Base-by-base conservation (phyloP, 805 yeast genomes). In the Lipomyces oligophaga region DNA sequence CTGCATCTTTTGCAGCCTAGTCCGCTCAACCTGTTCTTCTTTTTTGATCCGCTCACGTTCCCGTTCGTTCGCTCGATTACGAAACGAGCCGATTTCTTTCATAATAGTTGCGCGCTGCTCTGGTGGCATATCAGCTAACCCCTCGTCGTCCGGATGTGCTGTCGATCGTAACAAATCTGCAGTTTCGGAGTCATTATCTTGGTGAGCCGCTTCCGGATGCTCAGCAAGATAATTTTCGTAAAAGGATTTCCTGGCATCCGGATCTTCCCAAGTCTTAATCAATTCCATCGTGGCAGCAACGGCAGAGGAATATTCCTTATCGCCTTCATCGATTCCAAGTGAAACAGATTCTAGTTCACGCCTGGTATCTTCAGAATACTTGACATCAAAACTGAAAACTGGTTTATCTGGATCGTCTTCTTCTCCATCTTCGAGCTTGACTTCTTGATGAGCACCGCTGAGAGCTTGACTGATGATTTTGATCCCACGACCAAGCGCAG, bases 41-140 rank as follows among this genome's bases (percentile, higher is more conserved):
- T 43, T 41, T 34, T 45, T 26, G n/a, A 43, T 38, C 21, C 55
- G 42, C 16, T 54, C 58, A 2, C 53, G 46, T 34, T 55, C 58
- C 10, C 51, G 49, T 21, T 49, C 41, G 34, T 43, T 52, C 5
- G 58, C 45, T 2, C 58, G 55, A 2, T 55, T 53, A 30, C 58
- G 36, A 36, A 55, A 55, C 21, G 55, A 30, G 4, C 49, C 42
- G 38, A 55, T 55, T 25, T 55, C 58, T 25, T 32, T 32, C 19
- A 36, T 28, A 16, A 55, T 50, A n/a, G 37, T 32, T 8, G 39
- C 55, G 8, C 54, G 45, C 19, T 48, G 55, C 16, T 55, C 58
- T 4, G 52, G 43, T 1, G 56, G 50, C n/a, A 55, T 24, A 25
- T 48, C 58, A n/a, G 43, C 47, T n/a, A 55, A 36, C 8, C 49